Base-by-base conservation (phyloP, 106 monocot species). In the Platanthera guangdongensis region DNA sequence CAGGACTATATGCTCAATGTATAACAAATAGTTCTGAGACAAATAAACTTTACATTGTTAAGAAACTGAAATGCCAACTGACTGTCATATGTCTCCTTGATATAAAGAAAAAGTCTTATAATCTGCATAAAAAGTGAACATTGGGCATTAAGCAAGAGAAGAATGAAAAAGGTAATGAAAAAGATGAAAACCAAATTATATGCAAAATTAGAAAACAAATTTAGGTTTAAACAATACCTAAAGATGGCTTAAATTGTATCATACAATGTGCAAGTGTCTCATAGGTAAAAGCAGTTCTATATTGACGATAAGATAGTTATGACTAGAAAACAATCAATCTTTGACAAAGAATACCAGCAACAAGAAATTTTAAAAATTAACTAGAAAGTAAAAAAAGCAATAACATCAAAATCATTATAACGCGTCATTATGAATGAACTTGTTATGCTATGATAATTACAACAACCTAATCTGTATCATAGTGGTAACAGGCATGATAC, bases 31-130 rank as follows among this genome's bases (percentile, higher is more conserved):
- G 70, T 47, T 6, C 12, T 32, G 47, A 47, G 67, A 12, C 11
- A 32, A 67, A 5, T 67, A 47, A 70, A 14, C 16, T 14, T 70
- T 90, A 96, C 95, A 89, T 91, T 97, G 79, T 81, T 83, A n/a
- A 97, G 81, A 80, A 93, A 97, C 54, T 91, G 82, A 73, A 93
- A 97, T 48, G 96, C 93, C 80, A 91, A 75, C 18, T 91, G 91
- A 67, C 81, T 81, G 65, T 68, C 75, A 68, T 89, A 91, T 68
- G 77, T 89, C 81, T 91, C 87, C 83, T 93, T 86, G 50, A 93
- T 89, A 82, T 93, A 91, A 51, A 89, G 76, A 81, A 97, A 97
- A 81, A 97, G 87, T 18, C 80, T 85, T 78, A 91, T 89, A 49
- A 91, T 87, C 96, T 97, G 93, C 83, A 88, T 19, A 84, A 59